Evolutionary conservation across 345 rosid genomes (phyloP), one percentile per base, ranked within the genome.

Genomic region (Crucihimalaya himalaica): DNA sequence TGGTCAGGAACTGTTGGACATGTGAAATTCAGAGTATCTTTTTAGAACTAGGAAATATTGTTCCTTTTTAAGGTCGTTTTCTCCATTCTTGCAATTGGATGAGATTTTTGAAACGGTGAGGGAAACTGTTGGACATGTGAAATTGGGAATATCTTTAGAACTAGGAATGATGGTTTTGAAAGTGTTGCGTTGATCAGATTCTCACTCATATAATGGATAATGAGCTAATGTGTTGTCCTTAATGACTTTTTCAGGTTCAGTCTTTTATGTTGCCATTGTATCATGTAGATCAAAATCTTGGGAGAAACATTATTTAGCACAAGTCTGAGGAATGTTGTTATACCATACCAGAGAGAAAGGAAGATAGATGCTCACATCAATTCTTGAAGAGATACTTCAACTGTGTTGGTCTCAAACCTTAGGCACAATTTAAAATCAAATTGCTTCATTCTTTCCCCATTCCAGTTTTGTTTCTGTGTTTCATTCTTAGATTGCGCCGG

Each of bases 371-470:
- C 39, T 66, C 54, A 67, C 78, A 59, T 59, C 68, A 59, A 75
- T 67, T 74, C 78, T 74, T 74, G 67, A 74, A 67, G 61, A 58
- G 61, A 58, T 28, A 66, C 78, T 74, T 58, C 51, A 55, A 74
- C 37, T 50, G 47, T 74, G 57, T 74, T 75, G 54, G 62, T 59
- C 73, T 50, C 68, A 20, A 58, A 74, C 28, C 68, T 51, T 59
- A 59, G 67, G 68, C 73, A 39, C 48, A 59, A 39, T 50, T 50
- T 68, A 66, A 37, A 45, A 29, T 57, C 45, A 66, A 66, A 39
- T 20, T 67, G 39, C 23, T 74, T 50, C 43, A 57, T 39, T 66
- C 27, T 57, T 74, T 50, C 52, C 54, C 50, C 43, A 28, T 58
- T 74, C 72, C 43, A 74, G 54, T 59, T 66, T 66, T 51, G 73